Base-by-base conservation (phyloP, 352 stramenopile species). In the Phytophthora megakarya region DNA sequence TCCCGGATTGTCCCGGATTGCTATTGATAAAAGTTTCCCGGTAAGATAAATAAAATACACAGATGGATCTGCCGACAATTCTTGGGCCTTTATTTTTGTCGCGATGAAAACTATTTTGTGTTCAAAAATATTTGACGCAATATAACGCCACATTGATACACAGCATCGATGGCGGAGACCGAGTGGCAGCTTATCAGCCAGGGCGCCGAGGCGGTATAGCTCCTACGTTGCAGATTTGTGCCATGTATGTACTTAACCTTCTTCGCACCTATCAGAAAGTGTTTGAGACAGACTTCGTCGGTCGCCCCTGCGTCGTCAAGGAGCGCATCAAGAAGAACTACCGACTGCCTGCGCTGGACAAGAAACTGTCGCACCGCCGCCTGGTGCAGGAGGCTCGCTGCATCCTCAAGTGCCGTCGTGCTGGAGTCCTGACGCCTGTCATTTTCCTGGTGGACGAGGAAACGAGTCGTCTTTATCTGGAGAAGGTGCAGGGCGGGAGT, bases 401-500 rank as follows among this genome's bases (percentile, higher is more conserved):
- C 50, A 89, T 92, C 43, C 76, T 92, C 56, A 94, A 92, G 53
- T 92, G 86, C 33, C 81, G 84, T n/a, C 79, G 80, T 32, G 73
- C 81, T 33, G 86, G 86, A 8, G 83, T 94, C 1, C 53, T 84
- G 23, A 90, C 86, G 45, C 86, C 86, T 18, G 78, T 60, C 21
- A 92, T 94, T 50, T 92, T 89, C 61, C 75, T 94, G 40, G 81
- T 94, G 33, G 86, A 94, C 48, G 86, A 94, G 64, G 74, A 90
- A 44, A 80, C 80, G 15, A 75, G 78, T 15, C 83, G 86, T 5
- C 59, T 94, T 6, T 92, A 81, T 52, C 76, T 79, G 25, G 83
- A 94, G 65, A 90, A 90, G 49, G 78, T 92, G 28, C 23, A 51
- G 8, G 86, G 86, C 33, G 76, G 81, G 23, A 94, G 76, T 58